A percentile compares a stretch with the other conserved stretches of the same genome.
Conservation (phyloP, 2,329 filamentous ascomycete genomes). For the Cercospora zeina region DNA sequence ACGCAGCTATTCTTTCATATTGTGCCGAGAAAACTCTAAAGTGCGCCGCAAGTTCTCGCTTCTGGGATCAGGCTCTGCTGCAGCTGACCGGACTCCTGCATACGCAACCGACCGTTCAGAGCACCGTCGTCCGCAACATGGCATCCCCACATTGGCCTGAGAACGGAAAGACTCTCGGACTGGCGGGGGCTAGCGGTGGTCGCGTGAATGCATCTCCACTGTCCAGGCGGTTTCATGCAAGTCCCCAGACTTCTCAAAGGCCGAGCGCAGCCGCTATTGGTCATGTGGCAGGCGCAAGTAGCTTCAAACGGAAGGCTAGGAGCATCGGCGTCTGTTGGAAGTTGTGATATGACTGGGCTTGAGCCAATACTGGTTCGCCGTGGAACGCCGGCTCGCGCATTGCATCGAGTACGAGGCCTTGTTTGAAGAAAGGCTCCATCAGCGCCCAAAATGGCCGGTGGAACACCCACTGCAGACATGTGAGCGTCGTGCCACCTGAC, state of each 20-base stretch:
- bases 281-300: constrained; percentile 1
- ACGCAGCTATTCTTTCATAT: not conserved
- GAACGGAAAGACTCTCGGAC: not conserved
- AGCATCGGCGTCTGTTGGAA: constrained; percentile 42
- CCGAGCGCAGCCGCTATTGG: constrained; percentile 4
- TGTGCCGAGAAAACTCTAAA: not conserved
- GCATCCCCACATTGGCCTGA: not conserved
- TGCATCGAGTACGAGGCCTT: constrained; percentile 48
- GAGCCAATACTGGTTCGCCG: constrained; percentile 36
- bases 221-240: too few relatives aligned
- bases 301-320: constrained; percentile 38
- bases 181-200: not conserved
- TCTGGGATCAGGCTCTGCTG: constrained; percentile 5
- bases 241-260: constrained; percentile 4
- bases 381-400: constrained; percentile 53
- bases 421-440: constrained; percentile 48
- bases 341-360: constrained; percentile 44
- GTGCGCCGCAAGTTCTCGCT: not conserved
- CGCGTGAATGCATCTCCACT: constrained; percentile 2
- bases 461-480: constrained; percentile 39
- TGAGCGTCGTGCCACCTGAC: constrained; percentile 32
- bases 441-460: constrained; percentile 52
- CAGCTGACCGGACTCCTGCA: not conserved
- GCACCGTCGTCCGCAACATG: constrained; percentile 2
- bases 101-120: not conserved